Evolutionary conservation across 2,329 filamentous ascomycete species (phyloP).

Genomic region (Grosmannia serpens): DNA sequence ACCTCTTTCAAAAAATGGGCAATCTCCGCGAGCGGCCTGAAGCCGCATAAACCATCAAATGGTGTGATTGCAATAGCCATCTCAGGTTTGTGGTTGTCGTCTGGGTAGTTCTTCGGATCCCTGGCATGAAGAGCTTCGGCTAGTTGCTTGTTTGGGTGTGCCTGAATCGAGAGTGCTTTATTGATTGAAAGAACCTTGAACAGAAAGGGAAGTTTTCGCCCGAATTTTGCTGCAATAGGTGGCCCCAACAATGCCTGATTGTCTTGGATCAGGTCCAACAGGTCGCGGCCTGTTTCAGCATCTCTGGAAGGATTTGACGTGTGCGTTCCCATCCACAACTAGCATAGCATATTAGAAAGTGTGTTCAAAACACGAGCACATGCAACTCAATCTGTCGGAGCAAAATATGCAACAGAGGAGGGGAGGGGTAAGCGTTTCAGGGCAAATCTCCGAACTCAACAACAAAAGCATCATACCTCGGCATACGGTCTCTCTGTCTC

Average conservation of each 20-base stretch:
- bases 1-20: slow-evolving; percentile 61
- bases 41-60: slow-evolving; percentile 93
- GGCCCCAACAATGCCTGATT: slow-evolving; percentile 73
- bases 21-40: slow-evolving; percentile 79
- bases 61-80: slow-evolving; percentile 97
- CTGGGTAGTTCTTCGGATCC: slow-evolving; percentile 90
- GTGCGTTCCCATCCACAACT: slow-evolving; percentile 99
- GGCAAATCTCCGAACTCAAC: neutral
- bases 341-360: neutral
- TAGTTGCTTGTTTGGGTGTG: slow-evolving; percentile 89
- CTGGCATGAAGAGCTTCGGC: slow-evolving; percentile 77
- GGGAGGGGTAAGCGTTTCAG: neutral
- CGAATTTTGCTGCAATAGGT: slow-evolving; percentile 63
- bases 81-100: slow-evolving; percentile 99
- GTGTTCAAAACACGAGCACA: neutral
- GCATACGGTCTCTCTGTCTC: slow-evolving; percentile 86
- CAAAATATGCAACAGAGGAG: neutral
- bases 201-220: slow-evolving; percentile 78
- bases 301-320: slow-evolving; percentile 92
- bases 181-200: slow-evolving; percentile 96
- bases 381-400: neutral
- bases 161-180: slow-evolving; percentile 94
- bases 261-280: slow-evolving; percentile 78
- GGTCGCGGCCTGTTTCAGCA: slow-evolving; percentile 66
- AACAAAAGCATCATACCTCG: slow-evolving; percentile 49